Base-by-base conservation (phyloP, 1,139 yeast species). In the Geotrichum bryndzae region DNA sequence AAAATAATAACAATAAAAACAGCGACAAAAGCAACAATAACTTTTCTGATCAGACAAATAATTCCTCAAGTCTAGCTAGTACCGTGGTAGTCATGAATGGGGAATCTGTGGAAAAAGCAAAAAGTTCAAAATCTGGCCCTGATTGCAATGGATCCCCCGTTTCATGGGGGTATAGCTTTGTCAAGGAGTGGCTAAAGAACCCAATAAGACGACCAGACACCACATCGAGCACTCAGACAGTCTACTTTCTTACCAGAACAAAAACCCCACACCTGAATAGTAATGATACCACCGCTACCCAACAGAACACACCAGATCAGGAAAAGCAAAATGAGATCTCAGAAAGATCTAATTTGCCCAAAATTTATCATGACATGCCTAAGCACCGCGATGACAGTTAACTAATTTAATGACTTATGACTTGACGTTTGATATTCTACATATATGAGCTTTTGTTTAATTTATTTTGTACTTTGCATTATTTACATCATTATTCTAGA, bases 201-300 rank as follows among this genome's bases (percentile, higher is more conserved):
- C 62, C 62, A 5, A 52, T 60, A 3, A 48, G 35, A 22, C 41
- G 62, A 25, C 62, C 62, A 5, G 62, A 60, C 27, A 60, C 62
- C 2, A 41, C 56, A 7, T 51, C 57, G 1, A 60, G 62, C 27
- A 53, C 55, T 7, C 59, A 53, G 13, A 60, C 62, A 1, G 31
- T 54, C 2, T 60, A 60, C 41, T 15, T 51, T 8, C 51, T 51
- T 5, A 27, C 46, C 22, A 5, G n/a, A 7, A 2, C 46, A 41
- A 41, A 41, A 5, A n/a, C 22, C 7, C 18, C 6, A 6, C 22
- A 15, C 2, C 46, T n/a, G 6, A 41, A 41, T 41, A 41, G 7
- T 15, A 15, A 41, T n/a, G 46, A 2, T 6, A 41, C 18, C 6
- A 22, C 18, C 6, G 46, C 46, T 4, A n/a, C 46, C 2, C 46